Evolutionary conservation across 2,329 filamentous ascomycete species (phyloP), one percentile per base, ranked within the genome.

Genomic region (Aspergillus sp.): DNA sequence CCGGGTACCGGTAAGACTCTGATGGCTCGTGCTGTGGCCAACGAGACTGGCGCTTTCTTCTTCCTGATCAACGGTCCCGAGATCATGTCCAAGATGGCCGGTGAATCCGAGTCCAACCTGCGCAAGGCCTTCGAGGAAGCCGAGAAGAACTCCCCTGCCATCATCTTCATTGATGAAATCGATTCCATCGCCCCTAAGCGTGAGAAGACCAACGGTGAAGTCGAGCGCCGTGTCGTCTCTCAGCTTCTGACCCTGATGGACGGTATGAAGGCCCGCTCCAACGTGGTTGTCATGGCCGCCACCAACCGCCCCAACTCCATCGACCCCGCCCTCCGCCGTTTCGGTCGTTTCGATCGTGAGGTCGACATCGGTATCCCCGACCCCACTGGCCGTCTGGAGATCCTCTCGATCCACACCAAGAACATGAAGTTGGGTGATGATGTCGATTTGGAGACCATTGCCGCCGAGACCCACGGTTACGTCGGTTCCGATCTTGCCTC

Each of bases 81-180:
- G 79, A 98, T 99, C 83, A 98, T 99, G 95, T 97, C 94, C 61
- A 98, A 98, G 87, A 98, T 98, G 95, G 95, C 95, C 62, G 95
- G 95, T 86, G 95, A 99, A 81, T 98, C 95, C 61, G 95, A 98
- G 80, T 98, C 94, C 62, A 98, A 98, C 79, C 81, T 99, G 68
- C 90, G 95, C 72, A 98, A 98, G 82, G 95, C 95, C n/a, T 99
- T 99, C 72, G 95, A 98, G 79, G 95, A 98, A 83, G 95, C 95
- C 47, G 94, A 98, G 84, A 98, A 98, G 88, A 98, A 98, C 83
- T 96, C 94, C 0, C 95, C 95, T 13, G 93, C 95, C 60, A 98
- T 99, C 77, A 98, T 99, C 81, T 99, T 98, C 84, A 98, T 99
- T 68, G 95, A 99, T 75, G 95, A 99, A 77, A 98, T 99, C 78